phyloP scores from a whole-genome alignment of 2,329 filamentous ascomycete species.

The Metarhizium robertsii region DNA sequence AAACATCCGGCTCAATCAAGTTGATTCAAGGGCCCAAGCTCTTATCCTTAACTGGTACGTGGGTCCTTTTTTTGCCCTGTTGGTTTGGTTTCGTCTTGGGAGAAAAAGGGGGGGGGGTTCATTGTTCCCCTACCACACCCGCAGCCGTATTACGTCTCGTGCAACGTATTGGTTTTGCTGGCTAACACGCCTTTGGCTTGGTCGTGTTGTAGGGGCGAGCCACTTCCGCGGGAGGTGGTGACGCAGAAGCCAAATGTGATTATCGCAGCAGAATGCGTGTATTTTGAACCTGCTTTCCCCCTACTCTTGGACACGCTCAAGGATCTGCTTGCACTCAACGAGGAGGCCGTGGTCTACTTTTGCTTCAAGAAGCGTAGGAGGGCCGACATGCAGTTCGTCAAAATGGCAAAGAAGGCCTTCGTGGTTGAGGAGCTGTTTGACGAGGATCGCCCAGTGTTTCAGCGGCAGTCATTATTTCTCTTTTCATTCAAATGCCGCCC shows the following conservation, averaged over 20 bases:
- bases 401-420: conserved; percentile 59
- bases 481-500: conserved; percentile 40
- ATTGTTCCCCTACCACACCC: no score
- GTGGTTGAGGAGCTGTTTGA: conserved; percentile 52
- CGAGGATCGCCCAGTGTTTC: conserved; percentile 48
- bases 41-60: conserved; percentile 73
- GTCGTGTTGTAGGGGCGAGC: conserved; percentile 43
- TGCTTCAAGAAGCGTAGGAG: conserved; percentile 91
- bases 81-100: background rate
- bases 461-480: conserved; percentile 49
- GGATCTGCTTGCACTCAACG: conserved; percentile 65
- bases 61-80: background rate
- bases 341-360: conserved; percentile 59
- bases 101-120: no score
- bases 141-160: background rate
- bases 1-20: conserved; percentile 75
- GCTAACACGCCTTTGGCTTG: background rate
- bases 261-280: conserved; percentile 93
- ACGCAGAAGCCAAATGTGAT: conserved; percentile 64
- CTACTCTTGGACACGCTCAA: conserved; percentile 70
- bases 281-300: conserved; percentile 93
- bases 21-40: conserved; percentile 54
- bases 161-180: background rate
- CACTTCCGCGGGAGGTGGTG: conserved; percentile 42
- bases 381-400: conserved; percentile 68